Percentiles rank a stretch among this genome's conserved stretches.
These are phyloP conservation scores for Lipomyces lipofer DNA, from an alignment of 805 yeast species.

Conservation along the genomic window DNA sequence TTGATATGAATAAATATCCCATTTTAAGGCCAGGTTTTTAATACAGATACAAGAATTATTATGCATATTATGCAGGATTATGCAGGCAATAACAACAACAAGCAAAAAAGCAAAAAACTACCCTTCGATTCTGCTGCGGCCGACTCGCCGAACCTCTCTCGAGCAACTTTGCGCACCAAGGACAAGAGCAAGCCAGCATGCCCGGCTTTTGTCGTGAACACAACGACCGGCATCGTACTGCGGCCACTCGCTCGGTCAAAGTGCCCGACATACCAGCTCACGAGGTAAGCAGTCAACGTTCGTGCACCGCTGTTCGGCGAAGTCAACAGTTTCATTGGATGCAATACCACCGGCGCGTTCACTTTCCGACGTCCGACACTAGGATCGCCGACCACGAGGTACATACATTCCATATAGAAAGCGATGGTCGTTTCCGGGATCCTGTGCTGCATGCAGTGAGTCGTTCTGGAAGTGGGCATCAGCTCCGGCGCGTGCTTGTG, in stretches of 20 bases:
- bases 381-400: neutral
- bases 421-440: neutral
- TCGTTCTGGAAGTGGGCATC: neutral
- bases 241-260: neutral
- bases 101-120: neutral
- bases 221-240: constrained; percentile 1
- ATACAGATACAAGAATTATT: no score
- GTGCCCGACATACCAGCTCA: neutral
- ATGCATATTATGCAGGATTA: no score
- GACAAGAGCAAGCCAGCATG: constrained; percentile 4
- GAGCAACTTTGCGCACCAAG: constrained; percentile 1
- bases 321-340: constrained; percentile 6
- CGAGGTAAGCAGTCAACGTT: constrained; percentile 3
- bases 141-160: constrained; percentile 7
- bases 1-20: no score
- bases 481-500: no score
- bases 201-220: neutral
- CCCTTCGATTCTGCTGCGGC: neutral
- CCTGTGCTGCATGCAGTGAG: constrained; percentile 3
- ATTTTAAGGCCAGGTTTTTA: no score
- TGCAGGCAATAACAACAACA: no score
- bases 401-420: constrained; percentile 1
- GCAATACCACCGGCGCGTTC: constrained; percentile 3
- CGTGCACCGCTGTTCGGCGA: neutral
- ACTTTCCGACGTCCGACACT: neutral